Conservation (phyloP, 768 basidiomycete genomes). For the Tylopilus sp. region DNA sequence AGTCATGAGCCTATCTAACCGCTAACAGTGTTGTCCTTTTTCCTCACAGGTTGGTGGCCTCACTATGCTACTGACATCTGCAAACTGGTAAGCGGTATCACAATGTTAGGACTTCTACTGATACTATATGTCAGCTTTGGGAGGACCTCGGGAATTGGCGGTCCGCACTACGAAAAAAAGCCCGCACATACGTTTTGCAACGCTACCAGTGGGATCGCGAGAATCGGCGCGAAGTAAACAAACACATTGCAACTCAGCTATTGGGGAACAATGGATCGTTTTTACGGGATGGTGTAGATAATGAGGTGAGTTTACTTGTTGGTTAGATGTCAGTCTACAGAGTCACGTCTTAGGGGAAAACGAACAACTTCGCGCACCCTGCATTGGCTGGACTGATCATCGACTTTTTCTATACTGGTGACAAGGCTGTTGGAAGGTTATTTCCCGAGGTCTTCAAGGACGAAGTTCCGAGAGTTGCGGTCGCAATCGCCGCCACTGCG, state of each 20-base stretch:
- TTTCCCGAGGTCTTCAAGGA: neutral
- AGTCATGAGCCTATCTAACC: no score
- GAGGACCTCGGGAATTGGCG: neutral
- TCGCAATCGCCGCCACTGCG: neutral
- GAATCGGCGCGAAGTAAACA: neutral
- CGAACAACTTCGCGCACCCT: neutral
- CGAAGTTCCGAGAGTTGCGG: neutral
- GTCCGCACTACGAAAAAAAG: neutral
- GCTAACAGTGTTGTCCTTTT: no score
- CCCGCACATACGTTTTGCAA: neutral
- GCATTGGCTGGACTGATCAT: neutral
- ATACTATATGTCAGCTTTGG: neutral
- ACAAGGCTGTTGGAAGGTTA: neutral
- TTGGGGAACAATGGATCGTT: neutral
- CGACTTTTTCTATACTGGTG: neutral
- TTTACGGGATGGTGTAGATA: neutral
- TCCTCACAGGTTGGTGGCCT: neutral
- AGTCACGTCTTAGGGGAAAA: neutral
- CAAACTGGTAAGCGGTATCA: neutral
- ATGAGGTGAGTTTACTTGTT: neutral
- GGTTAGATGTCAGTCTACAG: neutral
- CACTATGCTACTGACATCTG: neutral
- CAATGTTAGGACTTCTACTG: no score
- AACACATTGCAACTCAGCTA: neutral
- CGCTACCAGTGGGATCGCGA: neutral